Evolutionary conservation across 257 asterid species (phyloP), one percentile per base, ranked within the genome.

Genomic region (Cynanchum wilfordii): DNA sequence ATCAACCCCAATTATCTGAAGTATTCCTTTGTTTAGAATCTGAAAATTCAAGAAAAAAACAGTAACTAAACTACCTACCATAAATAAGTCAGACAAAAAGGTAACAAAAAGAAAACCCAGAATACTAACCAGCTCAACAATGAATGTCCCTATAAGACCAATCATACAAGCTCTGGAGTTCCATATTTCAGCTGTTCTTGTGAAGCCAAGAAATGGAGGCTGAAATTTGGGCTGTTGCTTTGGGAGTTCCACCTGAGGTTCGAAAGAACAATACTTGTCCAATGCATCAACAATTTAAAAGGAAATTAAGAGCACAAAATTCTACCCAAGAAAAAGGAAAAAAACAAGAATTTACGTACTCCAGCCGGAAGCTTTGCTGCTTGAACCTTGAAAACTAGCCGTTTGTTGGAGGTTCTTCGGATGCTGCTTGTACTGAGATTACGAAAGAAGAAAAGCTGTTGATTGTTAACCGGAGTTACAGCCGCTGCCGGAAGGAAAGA

Each of bases 101-200:
- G 45, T 22, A 0, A 59, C 3, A 16, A 2, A 55, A 36, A 45
- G 38, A 55, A 36, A 45, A 47, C 9, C 22, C 25, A 47, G 10
- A 44, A 24, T 24, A 38, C 6, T 2, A 29, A 93, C 97, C 92
- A 91, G 74, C 87, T 93, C 98, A 25, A 88, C 87, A 40, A 91
- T 84, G 85, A 93, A 91, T 54, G 84, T 84, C 10, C 96, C 96
- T 50, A 94, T 79, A 5, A 91, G 87, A 25, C 97, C 98, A 49
- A 94, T 88, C 98, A 94, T 94, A 69, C 97, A 88, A 77, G 95
- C 90, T 80, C 97, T 85, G 4, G 98, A 94, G 76, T 91, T 94
- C 96, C 97, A 94, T 77, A 76, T 84, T 59, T 89, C 98, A 19
- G 98, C 98, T 1, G 94, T 88, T 63, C 82, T 86, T 0, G 97